Percentiles rank a stretch among this genome's conserved stretches.
Evolutionary conservation across 768 basidiomycete genomes (phyloP).

Genomic region (Agrocybe chaxingu): DNA sequence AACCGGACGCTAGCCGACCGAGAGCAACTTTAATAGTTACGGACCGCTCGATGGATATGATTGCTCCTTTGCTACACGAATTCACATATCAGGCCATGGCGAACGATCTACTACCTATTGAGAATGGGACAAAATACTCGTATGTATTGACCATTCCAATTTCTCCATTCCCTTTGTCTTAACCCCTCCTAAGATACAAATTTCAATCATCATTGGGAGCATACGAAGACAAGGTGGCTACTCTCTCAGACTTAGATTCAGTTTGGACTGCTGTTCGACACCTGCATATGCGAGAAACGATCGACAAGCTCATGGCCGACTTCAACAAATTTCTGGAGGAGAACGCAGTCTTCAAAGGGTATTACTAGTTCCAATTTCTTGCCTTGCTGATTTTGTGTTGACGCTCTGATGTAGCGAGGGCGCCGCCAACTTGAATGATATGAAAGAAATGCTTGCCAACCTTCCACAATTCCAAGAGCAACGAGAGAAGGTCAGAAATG

Average conservation of each 20-base stretch:
- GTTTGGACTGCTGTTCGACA: slow-evolving; percentile 94
- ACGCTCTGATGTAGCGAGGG: slow-evolving; percentile 48
- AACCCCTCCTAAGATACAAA: slow-evolving; percentile 61
- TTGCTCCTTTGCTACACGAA: slow-evolving; percentile 91
- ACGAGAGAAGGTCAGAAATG: slow-evolving; percentile 73
- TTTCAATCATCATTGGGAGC: slow-evolving; percentile 87
- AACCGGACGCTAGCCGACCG: slow-evolving; percentile 59
- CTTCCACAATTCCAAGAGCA: slow-evolving; percentile 94
- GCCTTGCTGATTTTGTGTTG: slow-evolving; percentile 1
- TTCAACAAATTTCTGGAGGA: slow-evolving; percentile 94
- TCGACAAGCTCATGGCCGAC: slow-evolving; percentile 94
- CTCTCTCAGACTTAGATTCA: slow-evolving; percentile 80
- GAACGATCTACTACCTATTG: slow-evolving; percentile 87
- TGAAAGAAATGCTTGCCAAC: slow-evolving; percentile 98
- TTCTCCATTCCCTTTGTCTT: background rate
- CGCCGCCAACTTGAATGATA: slow-evolving; percentile 88
- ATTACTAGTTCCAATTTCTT: slow-evolving; percentile 5
- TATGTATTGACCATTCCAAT: slow-evolving; percentile 36
- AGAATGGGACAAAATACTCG: slow-evolving; percentile 85
- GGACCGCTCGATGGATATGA: slow-evolving; percentile 93
- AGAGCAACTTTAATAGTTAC: slow-evolving; percentile 86
- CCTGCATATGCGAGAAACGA: slow-evolving; percentile 98
- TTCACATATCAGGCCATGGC: slow-evolving; percentile 99
- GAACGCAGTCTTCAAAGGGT: slow-evolving; percentile 94
- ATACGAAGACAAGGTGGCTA: slow-evolving; percentile 85